phyloP scores from a whole-genome alignment of 305 asterid genomes.

The Fraxinus greggii region DNA sequence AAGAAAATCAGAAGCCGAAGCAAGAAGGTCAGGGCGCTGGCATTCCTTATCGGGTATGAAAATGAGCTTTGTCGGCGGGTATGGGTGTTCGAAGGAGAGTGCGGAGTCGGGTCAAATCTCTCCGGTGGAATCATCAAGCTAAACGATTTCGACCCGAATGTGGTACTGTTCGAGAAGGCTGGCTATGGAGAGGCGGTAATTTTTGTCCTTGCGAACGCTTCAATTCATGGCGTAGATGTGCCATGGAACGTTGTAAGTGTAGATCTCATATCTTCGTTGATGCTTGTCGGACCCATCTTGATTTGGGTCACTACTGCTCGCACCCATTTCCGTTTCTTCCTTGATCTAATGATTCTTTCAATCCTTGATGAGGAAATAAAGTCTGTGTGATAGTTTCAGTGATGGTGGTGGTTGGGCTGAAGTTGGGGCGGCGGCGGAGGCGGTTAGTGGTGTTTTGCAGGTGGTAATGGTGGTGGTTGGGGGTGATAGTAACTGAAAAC shows the following conservation, averaged over 20 bases:
- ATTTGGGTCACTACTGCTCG: constrained; percentile 66
- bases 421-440: too few species aligned
- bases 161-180: constrained; percentile 79
- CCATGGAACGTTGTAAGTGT: constrained; percentile 95
- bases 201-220: constrained; percentile 84
- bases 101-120: constrained; percentile 76
- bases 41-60: constrained; percentile 93
- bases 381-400: too few species aligned
- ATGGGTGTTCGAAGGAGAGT: constrained; percentile 86
- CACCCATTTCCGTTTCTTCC: constrained; percentile 48
- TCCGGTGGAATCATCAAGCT: constrained; percentile 76
- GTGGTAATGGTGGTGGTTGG: too few species aligned
- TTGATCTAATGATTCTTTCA: not conserved
- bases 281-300: constrained; percentile 89
- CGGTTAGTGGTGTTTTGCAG: too few species aligned
- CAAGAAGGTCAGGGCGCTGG: constrained; percentile 80
- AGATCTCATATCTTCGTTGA: constrained; percentile 93
- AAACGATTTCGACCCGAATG: constrained; percentile 78
- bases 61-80: constrained; percentile 81
- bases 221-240: constrained; percentile 94
- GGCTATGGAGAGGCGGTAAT: constrained; percentile 82
- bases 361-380: too few species aligned
- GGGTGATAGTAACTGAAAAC: too few species aligned
- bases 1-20: constrained; percentile 80
- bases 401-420: too few species aligned